Base-by-base conservation (phyloP, 176 grass and related monocot genomes). In the Oryza punctata region DNA sequence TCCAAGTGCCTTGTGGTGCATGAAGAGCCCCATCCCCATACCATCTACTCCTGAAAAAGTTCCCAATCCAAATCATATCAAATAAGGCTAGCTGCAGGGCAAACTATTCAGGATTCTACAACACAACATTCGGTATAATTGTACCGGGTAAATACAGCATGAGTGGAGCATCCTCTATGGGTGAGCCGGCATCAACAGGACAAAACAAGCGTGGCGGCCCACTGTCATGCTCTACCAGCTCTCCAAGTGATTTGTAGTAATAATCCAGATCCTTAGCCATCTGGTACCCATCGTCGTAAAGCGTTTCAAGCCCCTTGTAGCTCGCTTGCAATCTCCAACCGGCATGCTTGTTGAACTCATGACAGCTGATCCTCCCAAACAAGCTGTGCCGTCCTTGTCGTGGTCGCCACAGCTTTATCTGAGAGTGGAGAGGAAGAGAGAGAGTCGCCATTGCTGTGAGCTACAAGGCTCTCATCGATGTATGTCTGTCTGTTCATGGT, bases 1-100 rank as follows among this genome's bases (percentile, higher is more conserved):
- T 54, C 91, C 91, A 61, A 94, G 91, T 72, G 85, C 91, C 82
- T 89, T 83, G 65, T 94, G 91, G 81, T 94, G 92, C 92, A 94
- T 94, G 44, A 90, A 86, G n/a, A 94, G 92, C 15, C 92, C 92
- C 79, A 84, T 75, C 18, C 92, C 92, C 78, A 80, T 91, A 14
- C 92, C 92, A 67, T 88, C 89, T n/a, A 84, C 30, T 12, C 89
- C 92, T 94, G 70, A 72, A 60, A 60, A 67, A 7, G 14, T 66
- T 38, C 19, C 29, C 16, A 57, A 9, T n/a, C 10, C 43, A 27
- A 78, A 59, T 27, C 61, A 84, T 14, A 29, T 52, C 61, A 67
- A 32, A 80, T 44, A 15, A 65, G 12, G 0, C 7, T 77, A 43
- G 41, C 15, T 32, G 32, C 32, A 32, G 32, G 32, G 5, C 32